phyloP scores from a whole-genome alignment of 805 yeast genomes.

The Metschnikowia peoriensis region DNA sequence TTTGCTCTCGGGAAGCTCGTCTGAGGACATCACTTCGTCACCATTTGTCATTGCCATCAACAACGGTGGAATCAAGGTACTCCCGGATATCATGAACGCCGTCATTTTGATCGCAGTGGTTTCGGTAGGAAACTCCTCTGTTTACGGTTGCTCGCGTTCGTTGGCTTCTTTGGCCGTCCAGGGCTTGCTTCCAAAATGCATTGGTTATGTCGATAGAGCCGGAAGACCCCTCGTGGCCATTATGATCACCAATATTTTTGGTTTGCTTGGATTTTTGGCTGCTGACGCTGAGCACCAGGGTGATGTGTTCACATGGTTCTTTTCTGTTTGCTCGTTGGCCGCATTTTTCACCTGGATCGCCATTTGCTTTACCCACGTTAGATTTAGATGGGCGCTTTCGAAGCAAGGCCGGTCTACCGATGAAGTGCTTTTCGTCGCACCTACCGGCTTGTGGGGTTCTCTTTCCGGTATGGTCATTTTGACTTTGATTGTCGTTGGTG shows the following conservation, averaged over 20 bases:
- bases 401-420: conserved; percentile 33
- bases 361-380: conserved; percentile 39
- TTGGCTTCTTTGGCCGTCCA: conserved; percentile 60
- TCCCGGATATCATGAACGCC: conserved; percentile 29
- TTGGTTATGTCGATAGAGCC: conserved; percentile 59
- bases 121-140: conserved; percentile 31
- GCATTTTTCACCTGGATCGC: conserved; percentile 43
- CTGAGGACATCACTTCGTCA: conserved; percentile 21
- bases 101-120: conserved; percentile 27
- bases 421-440: conserved; percentile 35
- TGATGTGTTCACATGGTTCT: conserved; percentile 39
- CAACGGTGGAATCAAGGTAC: conserved; percentile 26
- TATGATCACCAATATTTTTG: conserved; percentile 43
- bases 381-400: conserved; percentile 40
- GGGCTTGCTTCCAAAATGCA: conserved; percentile 58
- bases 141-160: conserved; percentile 50
- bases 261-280: conserved; percentile 40
- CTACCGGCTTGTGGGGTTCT: conserved; percentile 39
- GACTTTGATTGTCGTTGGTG: conserved; percentile 33
- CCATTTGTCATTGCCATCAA: conserved; percentile 31
- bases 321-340: conserved; percentile 40
- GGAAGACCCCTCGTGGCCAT: conserved; percentile 69
- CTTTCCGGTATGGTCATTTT: conserved; percentile 31
- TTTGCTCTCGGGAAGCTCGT: conserved; percentile 21
- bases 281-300: conserved; percentile 28